These are phyloP conservation scores for Trifolium fragiferum DNA, from an alignment of 306 rosid genomes.

Conservation along the genomic window DNA sequence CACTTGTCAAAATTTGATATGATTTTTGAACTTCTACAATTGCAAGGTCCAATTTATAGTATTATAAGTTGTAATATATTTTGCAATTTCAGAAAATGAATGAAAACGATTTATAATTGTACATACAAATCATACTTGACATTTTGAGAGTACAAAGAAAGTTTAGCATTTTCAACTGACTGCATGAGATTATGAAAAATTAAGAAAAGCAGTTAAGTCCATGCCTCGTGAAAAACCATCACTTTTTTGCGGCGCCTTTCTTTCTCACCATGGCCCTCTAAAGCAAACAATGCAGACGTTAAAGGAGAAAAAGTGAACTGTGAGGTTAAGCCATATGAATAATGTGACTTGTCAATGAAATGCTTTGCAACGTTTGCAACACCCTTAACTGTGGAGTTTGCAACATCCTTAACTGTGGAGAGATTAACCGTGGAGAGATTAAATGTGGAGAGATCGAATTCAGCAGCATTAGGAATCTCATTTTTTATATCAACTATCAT, in stretches of 20 bases:
- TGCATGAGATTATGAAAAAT: conserved; percentile 11
- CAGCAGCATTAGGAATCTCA: conserved; percentile 57
- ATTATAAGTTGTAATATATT: too few relatives aligned
- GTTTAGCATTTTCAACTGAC: background rate
- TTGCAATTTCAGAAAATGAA: too few relatives aligned
- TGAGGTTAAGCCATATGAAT: conserved; percentile 65
- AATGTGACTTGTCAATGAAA: conserved; percentile 75
- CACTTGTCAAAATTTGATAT: too few relatives aligned
- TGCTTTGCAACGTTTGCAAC: conserved; percentile 71
- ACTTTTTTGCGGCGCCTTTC: conserved; percentile 64
- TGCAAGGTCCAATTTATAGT: too few relatives aligned
- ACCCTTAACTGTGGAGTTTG: conserved; percentile 67
- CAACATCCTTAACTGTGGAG: conserved; percentile 69
- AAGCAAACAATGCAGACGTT: conserved; percentile 56
- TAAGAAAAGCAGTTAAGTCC: conserved; percentile 28
- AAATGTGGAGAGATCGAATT: conserved; percentile 57
- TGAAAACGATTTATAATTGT: too few relatives aligned
- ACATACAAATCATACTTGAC: background rate
- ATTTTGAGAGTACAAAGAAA: background rate
- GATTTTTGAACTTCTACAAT: too few relatives aligned
- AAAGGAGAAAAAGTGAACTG: conserved; percentile 60
- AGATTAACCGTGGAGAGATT: too few relatives aligned
- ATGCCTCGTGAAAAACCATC: conserved; percentile 65
- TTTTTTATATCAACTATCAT: conserved; percentile 65
- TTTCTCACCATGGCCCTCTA: conserved; percentile 83